A percentile compares a stretch with the other conserved stretches of the same genome.
phyloP scores from a whole-genome alignment of 176 grass and related monocot species.

The Carex scoparia region DNA sequence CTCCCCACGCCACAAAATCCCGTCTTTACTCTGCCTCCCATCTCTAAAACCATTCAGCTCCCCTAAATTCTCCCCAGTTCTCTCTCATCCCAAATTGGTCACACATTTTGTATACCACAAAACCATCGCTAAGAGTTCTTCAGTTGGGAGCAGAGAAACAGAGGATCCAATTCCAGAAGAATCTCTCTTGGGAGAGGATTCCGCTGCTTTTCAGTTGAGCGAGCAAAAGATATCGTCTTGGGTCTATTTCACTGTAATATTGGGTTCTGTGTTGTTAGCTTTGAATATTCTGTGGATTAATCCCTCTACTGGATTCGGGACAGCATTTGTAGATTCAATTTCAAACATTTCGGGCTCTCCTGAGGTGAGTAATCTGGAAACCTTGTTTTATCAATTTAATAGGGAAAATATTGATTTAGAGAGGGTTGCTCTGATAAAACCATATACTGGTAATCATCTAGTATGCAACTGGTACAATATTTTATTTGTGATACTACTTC shows the following conservation, averaged over 20 bases:
- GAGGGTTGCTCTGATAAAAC: neutral
- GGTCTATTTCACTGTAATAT: conserved; percentile 71
- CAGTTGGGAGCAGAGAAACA: conserved; percentile 28
- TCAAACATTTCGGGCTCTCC: conserved; percentile 59
- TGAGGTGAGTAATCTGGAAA: conserved; percentile 41
- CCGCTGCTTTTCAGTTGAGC: conserved; percentile 57
- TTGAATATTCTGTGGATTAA: conserved; percentile 83
- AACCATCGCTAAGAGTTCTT: conserved; percentile 24
- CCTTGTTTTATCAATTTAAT: neutral
- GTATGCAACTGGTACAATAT: neutral
- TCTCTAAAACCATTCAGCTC: neutral
- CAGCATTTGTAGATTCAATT: conserved; percentile 60
- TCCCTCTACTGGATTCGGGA: conserved; percentile 59
- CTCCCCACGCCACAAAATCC: conserved; percentile 9
- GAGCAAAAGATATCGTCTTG: conserved; percentile 68
- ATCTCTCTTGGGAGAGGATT: conserved; percentile 55
- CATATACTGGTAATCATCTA: neutral
- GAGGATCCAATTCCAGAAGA: conserved; percentile 15
- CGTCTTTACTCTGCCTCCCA: neutral
- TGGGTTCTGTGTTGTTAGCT: conserved; percentile 47
- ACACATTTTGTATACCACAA: neutral
- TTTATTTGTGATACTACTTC: neutral
- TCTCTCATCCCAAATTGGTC: neutral
- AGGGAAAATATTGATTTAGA: neutral
- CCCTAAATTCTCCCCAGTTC: neutral